Evolutionary conservation across 495 filamentous ascomycete genomes (phyloP).

Genomic region (Aspergillus affinis): DNA sequence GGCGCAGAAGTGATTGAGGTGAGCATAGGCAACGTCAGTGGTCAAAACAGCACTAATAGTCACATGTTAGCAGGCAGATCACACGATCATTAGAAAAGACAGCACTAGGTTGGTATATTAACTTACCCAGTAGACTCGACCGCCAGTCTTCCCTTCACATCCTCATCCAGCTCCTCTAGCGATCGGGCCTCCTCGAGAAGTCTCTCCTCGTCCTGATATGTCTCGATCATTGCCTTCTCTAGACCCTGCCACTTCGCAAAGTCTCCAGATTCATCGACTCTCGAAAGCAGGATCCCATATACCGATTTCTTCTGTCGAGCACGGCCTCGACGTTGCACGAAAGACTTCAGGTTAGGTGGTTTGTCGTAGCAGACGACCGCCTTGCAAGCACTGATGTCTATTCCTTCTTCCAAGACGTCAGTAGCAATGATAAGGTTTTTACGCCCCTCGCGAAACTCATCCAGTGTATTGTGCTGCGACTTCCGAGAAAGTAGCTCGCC

Average conservation of each 20-base stretch:
- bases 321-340: slow-evolving; percentile 84
- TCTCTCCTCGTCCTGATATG: slow-evolving; percentile 71
- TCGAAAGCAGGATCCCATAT: slow-evolving; percentile 63
- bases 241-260: slow-evolving; percentile 57
- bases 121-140: slow-evolving; percentile 55
- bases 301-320: slow-evolving; percentile 72
- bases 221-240: slow-evolving; percentile 70
- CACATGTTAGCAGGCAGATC: slow-evolving; percentile 4
- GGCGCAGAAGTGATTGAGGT: slow-evolving; percentile 82
- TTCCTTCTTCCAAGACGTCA: slow-evolving; percentile 85
- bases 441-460: slow-evolving; percentile 64
- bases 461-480: slow-evolving; percentile 59
- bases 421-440: slow-evolving; percentile 83
- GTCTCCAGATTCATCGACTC: slow-evolving; percentile 34
- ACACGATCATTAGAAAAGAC: background rate
- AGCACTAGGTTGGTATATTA: slow-evolving; percentile 2
- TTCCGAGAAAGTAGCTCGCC: slow-evolving; percentile 59
- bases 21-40: slow-evolving; percentile 65
- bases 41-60: slow-evolving; percentile 69
- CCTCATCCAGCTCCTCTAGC: slow-evolving; percentile 50
- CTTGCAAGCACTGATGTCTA: slow-evolving; percentile 85
- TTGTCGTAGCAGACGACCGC: slow-evolving; percentile 82
- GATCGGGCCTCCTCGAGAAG: slow-evolving; percentile 42
- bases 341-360: slow-evolving; percentile 76
- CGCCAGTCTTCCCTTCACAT: slow-evolving; percentile 44